Conservation (phyloP, 192 early-diverging fungal genomes). For the Helicostylum pulchrum region DNA sequence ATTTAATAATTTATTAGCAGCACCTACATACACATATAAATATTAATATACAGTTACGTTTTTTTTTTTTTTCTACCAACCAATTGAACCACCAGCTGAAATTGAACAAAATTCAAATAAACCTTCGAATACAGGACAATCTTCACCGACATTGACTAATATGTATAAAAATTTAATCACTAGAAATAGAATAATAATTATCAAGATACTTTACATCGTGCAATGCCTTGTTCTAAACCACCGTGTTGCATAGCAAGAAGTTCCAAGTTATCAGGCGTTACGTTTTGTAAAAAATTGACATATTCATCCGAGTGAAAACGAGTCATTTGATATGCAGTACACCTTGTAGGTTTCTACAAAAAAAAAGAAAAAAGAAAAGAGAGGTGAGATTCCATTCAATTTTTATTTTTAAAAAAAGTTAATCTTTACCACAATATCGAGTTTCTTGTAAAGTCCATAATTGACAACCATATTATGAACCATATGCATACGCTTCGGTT, state of each 20-base stretch:
- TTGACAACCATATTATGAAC: slow-evolving; percentile 89
- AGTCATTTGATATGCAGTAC: slow-evolving; percentile 85
- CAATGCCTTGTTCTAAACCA: slow-evolving; percentile 47
- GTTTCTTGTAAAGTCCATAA: slow-evolving; percentile 91
- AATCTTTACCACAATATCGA: slow-evolving; percentile 66
- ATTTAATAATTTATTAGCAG: slow-evolving; percentile 59
- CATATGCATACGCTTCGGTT: slow-evolving; percentile 93
- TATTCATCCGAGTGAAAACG: slow-evolving; percentile 94
- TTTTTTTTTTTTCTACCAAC: slow-evolving; percentile 25
- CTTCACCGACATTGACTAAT: slow-evolving; percentile 80
- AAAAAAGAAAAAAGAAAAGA: not conserved
- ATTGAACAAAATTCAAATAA: slow-evolving; percentile 91
- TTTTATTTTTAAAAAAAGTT: not conserved
- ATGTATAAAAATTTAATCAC: not conserved
- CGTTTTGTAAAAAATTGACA: slow-evolving; percentile 79
- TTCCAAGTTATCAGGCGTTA: slow-evolving; percentile 73
- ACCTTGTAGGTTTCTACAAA: slow-evolving; percentile 66
- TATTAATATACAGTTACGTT: not conserved
- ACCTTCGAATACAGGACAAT: slow-evolving; percentile 97
- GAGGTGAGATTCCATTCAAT: not conserved
- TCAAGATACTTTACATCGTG: slow-evolving; percentile 41
- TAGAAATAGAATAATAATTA: not conserved
- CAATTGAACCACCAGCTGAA: slow-evolving; percentile 90
- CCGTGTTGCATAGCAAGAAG: slow-evolving; percentile 52
- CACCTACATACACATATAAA: slow-evolving; percentile 32